phyloP scores from a whole-genome alignment of 352 stramenopile genomes.

The Elongisporangium senticosum region DNA sequence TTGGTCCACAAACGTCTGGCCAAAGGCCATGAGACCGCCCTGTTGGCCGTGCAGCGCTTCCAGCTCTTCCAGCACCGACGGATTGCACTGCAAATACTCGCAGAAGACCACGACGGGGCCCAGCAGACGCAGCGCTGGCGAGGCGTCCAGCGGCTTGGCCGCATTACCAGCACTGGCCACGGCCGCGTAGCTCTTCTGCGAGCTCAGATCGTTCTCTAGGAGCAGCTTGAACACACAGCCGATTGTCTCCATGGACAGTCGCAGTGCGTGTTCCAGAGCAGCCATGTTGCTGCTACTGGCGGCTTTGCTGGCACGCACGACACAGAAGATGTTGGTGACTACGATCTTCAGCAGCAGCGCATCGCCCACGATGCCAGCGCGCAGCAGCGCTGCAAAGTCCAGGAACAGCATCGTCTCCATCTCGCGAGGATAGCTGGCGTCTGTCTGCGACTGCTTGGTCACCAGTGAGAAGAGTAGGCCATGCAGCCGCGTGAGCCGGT shows the following conservation, averaged over 20 bases:
- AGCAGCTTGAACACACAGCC: conserved; percentile 51
- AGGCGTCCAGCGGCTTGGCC: conserved; percentile 15
- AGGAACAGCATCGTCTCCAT: conserved; percentile 65
- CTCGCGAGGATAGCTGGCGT: conserved; percentile 41
- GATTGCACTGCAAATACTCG: conserved; percentile 55
- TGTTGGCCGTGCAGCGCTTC: conserved; percentile 18
- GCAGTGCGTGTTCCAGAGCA: conserved; percentile 40
- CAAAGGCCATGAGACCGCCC: conserved; percentile 18
- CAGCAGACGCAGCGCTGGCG: conserved; percentile 28
- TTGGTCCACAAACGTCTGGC: conserved; percentile 32
- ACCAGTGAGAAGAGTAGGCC: conserved; percentile 75
- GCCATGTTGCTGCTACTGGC: neutral
- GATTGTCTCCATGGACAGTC: conserved; percentile 41
- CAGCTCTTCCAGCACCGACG: conserved; percentile 35
- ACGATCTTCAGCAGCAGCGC: conserved; percentile 74
- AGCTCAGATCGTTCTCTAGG: conserved; percentile 16
- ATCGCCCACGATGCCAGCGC: conserved; percentile 59
- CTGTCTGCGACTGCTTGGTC: conserved; percentile 4
- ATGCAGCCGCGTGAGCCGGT: conserved; percentile 82
- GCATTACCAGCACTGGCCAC: conserved; percentile 3
- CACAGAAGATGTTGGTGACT: conserved; percentile 75
- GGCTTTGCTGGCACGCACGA: conserved; percentile 26
- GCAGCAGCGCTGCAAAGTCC: conserved; percentile 50
- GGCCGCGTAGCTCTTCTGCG: neutral
- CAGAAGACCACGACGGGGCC: conserved; percentile 61